Base-by-base conservation (phyloP, 306 rosid species). In the Calophaca sinica region DNA sequence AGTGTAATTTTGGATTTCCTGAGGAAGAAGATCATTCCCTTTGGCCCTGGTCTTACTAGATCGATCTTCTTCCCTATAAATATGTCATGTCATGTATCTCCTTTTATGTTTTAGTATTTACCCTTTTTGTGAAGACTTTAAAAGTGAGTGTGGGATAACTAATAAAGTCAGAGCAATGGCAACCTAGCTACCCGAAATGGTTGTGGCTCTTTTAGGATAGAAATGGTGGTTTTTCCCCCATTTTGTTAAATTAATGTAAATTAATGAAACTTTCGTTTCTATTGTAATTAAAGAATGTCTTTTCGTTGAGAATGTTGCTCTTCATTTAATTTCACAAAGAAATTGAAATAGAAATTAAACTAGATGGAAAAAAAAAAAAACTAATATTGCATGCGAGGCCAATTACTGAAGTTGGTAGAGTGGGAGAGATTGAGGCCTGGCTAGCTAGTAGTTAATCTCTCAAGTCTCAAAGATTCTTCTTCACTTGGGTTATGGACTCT, bases 1-100 rank as follows among this genome's bases (percentile, higher is more conserved):
- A 87, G 1, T 87, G 87, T 75, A 80, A 67, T 86, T 89, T 85
- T 45, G 96, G 87, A 39, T 93, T 90, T 68, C 79, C 86, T 6
- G 89, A 80, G 7, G 89, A 80, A 49, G 98, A 93, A 46, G 96
- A 93, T 70, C 85, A 84, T n/a, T 82, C 87, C 76, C 72, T 93
- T 64, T 93, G 97, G 97, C 64, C 88, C 13, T 93, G 98, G 98
- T 79, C 96, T 41, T 85, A 73, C 71, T 85, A 66, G 53, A 7
- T 51, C 9, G 2, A 42, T 57, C 54, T 9, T 66, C 36, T 54
- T 20, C 65, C 64, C 13, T 38, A 6, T 68, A 4, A 13, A 55
- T 52, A 9, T 66, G 5, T 53, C 20, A 2, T 38, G 0, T 13
- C 1, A 5, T 36, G 11, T 31, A 7, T 54, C 20, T 64, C 3